These are phyloP conservation scores for Venturia pyrina DNA, from an alignment of 2,329 filamentous ascomycete species.

Conservation along the genomic window DNA sequence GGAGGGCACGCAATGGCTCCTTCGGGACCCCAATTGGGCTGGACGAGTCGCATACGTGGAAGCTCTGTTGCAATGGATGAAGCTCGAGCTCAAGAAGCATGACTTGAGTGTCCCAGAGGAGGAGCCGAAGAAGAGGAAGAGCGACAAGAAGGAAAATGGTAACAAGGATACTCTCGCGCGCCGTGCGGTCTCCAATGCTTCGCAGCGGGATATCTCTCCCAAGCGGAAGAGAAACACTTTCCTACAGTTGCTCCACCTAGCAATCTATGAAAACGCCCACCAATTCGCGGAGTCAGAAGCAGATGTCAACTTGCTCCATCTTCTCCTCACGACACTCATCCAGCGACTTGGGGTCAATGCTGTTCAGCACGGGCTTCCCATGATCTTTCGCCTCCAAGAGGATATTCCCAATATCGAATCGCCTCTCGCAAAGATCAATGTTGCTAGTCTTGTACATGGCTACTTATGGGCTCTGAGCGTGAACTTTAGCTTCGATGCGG, in stretches of 20 bases:
- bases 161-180: constrained; percentile 38
- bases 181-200: constrained; percentile 60
- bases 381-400: constrained; percentile 82
- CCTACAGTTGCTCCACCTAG: constrained; percentile 70
- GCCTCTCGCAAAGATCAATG: constrained; percentile 61
- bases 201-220: constrained; percentile 47
- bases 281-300: constrained; percentile 62
- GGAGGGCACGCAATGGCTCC: constrained; percentile 93
- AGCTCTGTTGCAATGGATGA: constrained; percentile 73
- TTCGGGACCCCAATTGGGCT: constrained; percentile 66
- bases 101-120: constrained; percentile 54
- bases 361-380: constrained; percentile 66
- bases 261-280: constrained; percentile 79
- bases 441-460: constrained; percentile 77
- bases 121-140: constrained; percentile 20
- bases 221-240: constrained; percentile 55
- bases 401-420: constrained; percentile 60
- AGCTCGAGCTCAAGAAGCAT: constrained; percentile 60
- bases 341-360: constrained; percentile 75
- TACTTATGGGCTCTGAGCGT: constrained; percentile 77
- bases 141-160: constrained; percentile 32
- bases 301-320: constrained; percentile 67
- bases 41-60: constrained; percentile 82
- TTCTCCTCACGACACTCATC: constrained; percentile 65
- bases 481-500: constrained; percentile 65